Base-by-base conservation (phyloP, 352 stramenopile species). In the Phytophthora sp. region DNA sequence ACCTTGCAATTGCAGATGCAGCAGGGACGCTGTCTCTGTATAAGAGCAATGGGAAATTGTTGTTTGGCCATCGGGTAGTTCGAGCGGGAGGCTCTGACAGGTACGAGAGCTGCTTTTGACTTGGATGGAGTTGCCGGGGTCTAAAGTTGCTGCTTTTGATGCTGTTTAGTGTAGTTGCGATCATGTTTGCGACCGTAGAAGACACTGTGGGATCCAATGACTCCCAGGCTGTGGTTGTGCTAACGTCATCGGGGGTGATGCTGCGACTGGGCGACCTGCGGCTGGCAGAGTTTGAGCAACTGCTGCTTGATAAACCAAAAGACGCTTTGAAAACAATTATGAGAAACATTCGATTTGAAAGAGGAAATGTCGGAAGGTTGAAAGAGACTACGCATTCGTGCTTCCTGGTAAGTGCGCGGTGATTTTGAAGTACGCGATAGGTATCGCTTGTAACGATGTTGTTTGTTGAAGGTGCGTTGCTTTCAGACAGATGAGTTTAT, bases 241-340 rank as follows among this genome's bases (percentile, higher is more conserved):
- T 73, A 13, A 76, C 70, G 7, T 41, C 51, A 13, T 38, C 41
- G 1, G 74, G 74, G 12, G 12, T 48, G 18, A 48, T 64, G n/a
- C 18, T 79, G 8, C 34, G 39, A 1, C 28, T 82, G 1, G 52
- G 70, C 0, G 59, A 77, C 18, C 41, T 82, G 20, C 28, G 56
- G 12, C n/a, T 79, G 17, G 27, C 43, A n/a, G 56, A 68, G 24
- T 69, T 82, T 9, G 73, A 82, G 42, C 49, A 71, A 26, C 12
- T 63, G 30, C 28, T 69, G 41, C 18, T 54, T 41, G 50, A 52
- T 4, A 49, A 68, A 12, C 32, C 34, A 0, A 56, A 39, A 10
- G 54, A 69, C 17, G 62, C 50, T 12, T 12, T 77, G 23, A 51
- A 42, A 10, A 54, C 49, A 10, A 76, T 82, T 43, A 21, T 76